Base-by-base conservation (phyloP, 1,284 basidiomycete genomes). In the Moesziomyces sp. region DNA sequence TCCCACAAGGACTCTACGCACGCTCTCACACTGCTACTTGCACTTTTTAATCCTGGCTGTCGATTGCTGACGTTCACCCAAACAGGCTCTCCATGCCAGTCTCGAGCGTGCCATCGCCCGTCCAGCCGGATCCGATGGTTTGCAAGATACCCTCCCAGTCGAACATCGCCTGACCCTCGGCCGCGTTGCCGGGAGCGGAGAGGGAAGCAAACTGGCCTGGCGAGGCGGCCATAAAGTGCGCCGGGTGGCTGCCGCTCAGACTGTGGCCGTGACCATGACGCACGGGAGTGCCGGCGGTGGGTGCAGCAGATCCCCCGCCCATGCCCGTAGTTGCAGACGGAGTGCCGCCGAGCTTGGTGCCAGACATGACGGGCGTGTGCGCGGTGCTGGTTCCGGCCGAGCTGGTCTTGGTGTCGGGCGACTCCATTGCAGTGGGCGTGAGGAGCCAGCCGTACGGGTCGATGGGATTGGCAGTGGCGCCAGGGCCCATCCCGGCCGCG, bases 401-500 rank as follows among this genome's bases (percentile, higher is more conserved):
- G 18, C 26, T 52, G n/a, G 21, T 21, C 49, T 55, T 69, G 26
- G 59, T 46, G 1, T 73, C 70, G 18, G 71, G 71, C 16, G 61
- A 64, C 21, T 69, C 71, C 13, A 64, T 21, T 3, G 60, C 65
- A 3, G 65, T 74, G 0, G 71, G 71, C 1, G 71, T 74, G 35
- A 74, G 65, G 18, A 74, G 52, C 71, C 71, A 74, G 21, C 71
- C 71, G 28, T 74, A 74, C 6, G 71, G 71, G 19, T 74, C 71
- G 52, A 74, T 73, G 23, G 70, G 70, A 21, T 73, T 73, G 19
- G 59, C 49, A 2, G 45, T 35, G 28, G 38, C 43, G 21, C 23
- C 43, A 10, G 40, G 40, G 21, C 23, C 52, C 21, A n/a, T 24
- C 46, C 50, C 43, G 5, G 44, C 42, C 3, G n/a, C 56, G 5